Base-by-base conservation (phyloP, 2,329 filamentous ascomycete species). In the Venturia pyrina region DNA sequence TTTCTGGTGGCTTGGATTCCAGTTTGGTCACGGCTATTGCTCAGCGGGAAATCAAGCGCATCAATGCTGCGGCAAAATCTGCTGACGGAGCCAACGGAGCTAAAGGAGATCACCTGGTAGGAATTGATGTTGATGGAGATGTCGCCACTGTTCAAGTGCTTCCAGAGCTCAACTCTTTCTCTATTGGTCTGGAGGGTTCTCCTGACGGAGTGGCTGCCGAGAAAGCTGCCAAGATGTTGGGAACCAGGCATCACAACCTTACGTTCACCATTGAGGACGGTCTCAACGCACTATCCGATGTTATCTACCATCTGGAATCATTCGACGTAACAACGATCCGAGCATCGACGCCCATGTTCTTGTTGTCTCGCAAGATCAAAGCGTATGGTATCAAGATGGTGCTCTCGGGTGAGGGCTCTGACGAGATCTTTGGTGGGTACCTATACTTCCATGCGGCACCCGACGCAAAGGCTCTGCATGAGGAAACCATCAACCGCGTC, bases 301-400 rank as follows among this genome's bases (percentile, higher is more conserved):
- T 99, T 75, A 98, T 99, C 75, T 97, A 89, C 81, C 95, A 99
- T 80, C 87, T 99, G 68, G 95, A 99, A 82, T 91, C 91, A 17
- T 99, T 95, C 80, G 95, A 99, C 76, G 95, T 99, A 34, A 99
- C 95, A 64, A 99, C 95, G 3, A 98, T 99, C 75, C 92, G 95
- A 75, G 95, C 95, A 65, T 98, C 93, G 13, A 99, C 95, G 13
- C 95, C 95, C 70, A 99, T 99, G 95, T 99, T 97, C 81, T 82
- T 99, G 69, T 85, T 99, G 61, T 95, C 91, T 68, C 88, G 96
- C 76, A 99, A 99, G 84, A 99, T 99, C 83, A 99, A 99, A 84
- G 95, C 93, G 44, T 93, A 97, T 88, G 95, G 95, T 69, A 90
- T 99, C 75, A 99, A 99, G 86, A 99, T 99, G 95, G 95, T 99